Evolutionary conservation across 768 basidiomycete species (phyloP).

Genomic region (Filobasidium floriforme): DNA sequence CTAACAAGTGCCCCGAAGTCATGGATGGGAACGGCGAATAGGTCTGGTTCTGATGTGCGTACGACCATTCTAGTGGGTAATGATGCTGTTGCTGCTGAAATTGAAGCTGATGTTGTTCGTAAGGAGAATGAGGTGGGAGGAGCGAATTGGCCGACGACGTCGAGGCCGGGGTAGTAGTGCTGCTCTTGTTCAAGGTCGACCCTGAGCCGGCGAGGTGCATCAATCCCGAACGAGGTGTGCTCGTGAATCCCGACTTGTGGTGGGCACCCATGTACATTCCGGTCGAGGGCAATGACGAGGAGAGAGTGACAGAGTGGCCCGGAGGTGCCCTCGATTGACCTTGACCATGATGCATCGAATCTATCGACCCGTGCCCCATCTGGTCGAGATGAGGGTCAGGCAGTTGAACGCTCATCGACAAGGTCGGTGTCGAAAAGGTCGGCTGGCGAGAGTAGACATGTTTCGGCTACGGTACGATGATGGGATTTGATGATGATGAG

Average conservation of each 20-base stretch:
- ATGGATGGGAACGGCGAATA: neutral
- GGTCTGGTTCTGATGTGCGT: too few species aligned
- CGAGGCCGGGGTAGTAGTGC: neutral
- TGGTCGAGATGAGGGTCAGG: neutral
- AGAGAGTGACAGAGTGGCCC: neutral
- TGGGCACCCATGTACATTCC: neutral
- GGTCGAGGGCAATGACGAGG: neutral
- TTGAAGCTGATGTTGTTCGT: neutral
- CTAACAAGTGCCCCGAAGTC: neutral
- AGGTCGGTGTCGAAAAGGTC: neutral
- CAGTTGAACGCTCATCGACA: slow-evolving; percentile 1
- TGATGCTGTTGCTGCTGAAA: neutral
- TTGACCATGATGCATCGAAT: neutral
- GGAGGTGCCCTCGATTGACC: neutral
- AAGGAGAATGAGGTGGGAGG: neutral
- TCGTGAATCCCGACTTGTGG: neutral
- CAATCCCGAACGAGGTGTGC: neutral
- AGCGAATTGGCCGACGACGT: neutral
- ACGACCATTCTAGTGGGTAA: neutral
- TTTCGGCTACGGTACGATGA: neutral
- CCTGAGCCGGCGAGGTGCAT: neutral
- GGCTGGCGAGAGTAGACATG: neutral
- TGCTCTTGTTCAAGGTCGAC: neutral
- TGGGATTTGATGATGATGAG: too few species aligned
- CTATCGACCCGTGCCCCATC: neutral